Base-by-base conservation (phyloP, 495 filamentous ascomycete genomes). In the Penicillium simplicissimum region DNA sequence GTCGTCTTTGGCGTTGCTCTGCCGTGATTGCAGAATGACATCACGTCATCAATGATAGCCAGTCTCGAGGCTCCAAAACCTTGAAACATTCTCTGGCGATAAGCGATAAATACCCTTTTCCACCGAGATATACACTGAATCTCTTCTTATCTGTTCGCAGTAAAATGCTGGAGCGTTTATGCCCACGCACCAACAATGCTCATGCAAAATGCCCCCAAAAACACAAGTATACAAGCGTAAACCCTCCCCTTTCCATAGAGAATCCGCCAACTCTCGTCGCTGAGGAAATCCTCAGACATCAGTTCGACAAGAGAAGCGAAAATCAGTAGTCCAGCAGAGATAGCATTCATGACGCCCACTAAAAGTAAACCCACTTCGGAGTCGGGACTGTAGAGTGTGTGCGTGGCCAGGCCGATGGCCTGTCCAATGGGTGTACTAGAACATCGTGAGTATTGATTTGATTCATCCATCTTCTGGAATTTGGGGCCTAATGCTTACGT, bases 151-250 rank as follows among this genome's bases (percentile, higher is more conserved):
- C 9, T 14, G 6, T n/a, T 4, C 0, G 28, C 19, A 10, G 31
- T 10, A 40, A 35, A 23, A 19, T 4, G 4, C 17, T 31, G 17
- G 36, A 13, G 15, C 25, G n/a, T 14, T 68, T 65, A 94, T 23
- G 91, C 91, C 84, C 90, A 94, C 21, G 90, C 92, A 2, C 92
- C 92, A 0, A 96, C 91, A 23, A 90, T 71, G 45, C 90, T 87
- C 92, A 96, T 96, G 57, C 92, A 80, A 36, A 77, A 79, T 1
- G 90, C 90, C 0, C 92, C 92, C 0, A 77, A 80, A 19, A 90
- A 78, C 4, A 96, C 91, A 6, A 89, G 79, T 9, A 80, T 67
- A 61, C 86, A 93, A 8, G 92, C 92, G 55, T 88, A 76, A 28
- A 90, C 69, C 52, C 92, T 77, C 65, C 79, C 84, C 66, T 76